Base-by-base conservation (phyloP, 176 grass and related monocot species). In the Neostapfia colusana region DNA sequence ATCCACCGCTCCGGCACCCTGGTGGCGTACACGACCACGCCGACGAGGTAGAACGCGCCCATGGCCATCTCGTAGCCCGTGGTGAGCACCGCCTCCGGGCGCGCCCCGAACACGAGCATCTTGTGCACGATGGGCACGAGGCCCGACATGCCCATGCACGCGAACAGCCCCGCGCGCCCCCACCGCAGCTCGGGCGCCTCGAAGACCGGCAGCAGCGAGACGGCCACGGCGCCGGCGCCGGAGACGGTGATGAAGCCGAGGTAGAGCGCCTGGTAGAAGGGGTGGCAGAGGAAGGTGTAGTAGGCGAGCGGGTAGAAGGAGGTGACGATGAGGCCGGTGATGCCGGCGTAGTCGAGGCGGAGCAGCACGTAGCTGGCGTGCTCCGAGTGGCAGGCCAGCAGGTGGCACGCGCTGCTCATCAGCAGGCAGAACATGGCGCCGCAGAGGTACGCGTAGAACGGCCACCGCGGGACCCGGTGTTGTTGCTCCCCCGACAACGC, bases 301-400 rank as follows among this genome's bases (percentile, higher is more conserved):
- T 94, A 94, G 60, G 91, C 88, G 61, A 91, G 88, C 68, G 92
- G 92, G 86, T 94, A 94, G 86, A 94, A 94, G 69, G 88, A 94
- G 75, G 92, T 94, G 85, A 91, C 88, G 68, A 94, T 94, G 83
- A 94, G 92, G 11, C 85, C 69, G 0, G 80, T 81, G 85, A 94
- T 94, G 73, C 88, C 92, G 11, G 85, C 88, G 70, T 94, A 94
- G 76, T 94, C 92, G 1, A 94, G 88, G 11, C 92, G 88, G 86
- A 94, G 92, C 72, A 94, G 65, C 60, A 89, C 51, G 83, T 94
- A 94, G 83, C 76, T 86, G 49, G 92, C 78, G 76, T 84, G 88
- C 85, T 88, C 83, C 28, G 91, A 94, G 56, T 94, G 92, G 79
- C 92, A 94, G 8, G 92, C 70, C 37, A 94, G 65, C 10, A 94